Conservation (phyloP, 2,329 filamentous ascomycete species). For the Dactylonectria macrodidyma region DNA sequence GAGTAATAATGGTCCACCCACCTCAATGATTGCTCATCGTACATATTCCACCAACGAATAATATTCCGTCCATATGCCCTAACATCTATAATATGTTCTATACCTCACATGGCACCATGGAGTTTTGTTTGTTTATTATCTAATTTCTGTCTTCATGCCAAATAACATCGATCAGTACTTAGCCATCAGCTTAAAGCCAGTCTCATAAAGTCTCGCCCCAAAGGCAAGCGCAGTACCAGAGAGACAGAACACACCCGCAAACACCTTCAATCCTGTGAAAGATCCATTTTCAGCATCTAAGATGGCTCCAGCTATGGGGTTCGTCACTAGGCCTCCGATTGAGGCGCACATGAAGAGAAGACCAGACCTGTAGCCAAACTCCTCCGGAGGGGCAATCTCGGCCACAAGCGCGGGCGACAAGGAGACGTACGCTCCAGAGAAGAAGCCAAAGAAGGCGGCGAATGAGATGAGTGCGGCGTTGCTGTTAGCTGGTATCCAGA, state of each 20-base stretch:
- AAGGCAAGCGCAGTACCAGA: conserved; percentile 32
- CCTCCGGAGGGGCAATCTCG: conserved; percentile 53
- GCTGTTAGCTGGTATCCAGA: conserved; percentile 59
- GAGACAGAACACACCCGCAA: conserved; percentile 45
- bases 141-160: not conserved
- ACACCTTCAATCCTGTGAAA: conserved; percentile 55
- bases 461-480: conserved; percentile 54
- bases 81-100: too few relatives aligned
- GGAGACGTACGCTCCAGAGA: conserved; percentile 58
- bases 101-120: too few relatives aligned
- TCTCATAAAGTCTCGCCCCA: conserved; percentile 18
- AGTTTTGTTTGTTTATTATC: too few relatives aligned
- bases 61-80: too few relatives aligned
- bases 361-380: conserved; percentile 53
- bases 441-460: conserved; percentile 59
- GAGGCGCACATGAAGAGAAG: conserved; percentile 66
- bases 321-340: conserved; percentile 70
- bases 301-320: conserved; percentile 68
- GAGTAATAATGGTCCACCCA: too few relatives aligned
- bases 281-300: conserved; percentile 47
- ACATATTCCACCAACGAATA: too few relatives aligned
- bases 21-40: too few relatives aligned
- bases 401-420: conserved; percentile 56
- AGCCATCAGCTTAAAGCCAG: conserved; percentile 9
- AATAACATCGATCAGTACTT: conserved; percentile 12